phyloP scores from a whole-genome alignment of 2,329 filamentous ascomycete genomes.

The Hymenoscyphus linearis region DNA sequence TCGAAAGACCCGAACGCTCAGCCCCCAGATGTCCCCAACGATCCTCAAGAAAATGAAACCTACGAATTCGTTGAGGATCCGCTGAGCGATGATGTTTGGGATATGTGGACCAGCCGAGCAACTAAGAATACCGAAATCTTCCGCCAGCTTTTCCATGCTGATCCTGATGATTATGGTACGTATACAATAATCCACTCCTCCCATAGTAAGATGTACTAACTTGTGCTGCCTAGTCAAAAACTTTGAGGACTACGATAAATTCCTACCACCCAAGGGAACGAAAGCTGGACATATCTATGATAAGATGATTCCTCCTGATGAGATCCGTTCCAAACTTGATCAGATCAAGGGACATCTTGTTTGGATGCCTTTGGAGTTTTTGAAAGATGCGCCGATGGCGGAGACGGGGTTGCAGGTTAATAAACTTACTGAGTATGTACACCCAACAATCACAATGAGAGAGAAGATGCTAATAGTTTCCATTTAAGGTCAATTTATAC shows the following conservation, averaged over 20 bases:
- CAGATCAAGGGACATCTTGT: slow-evolving; percentile 84
- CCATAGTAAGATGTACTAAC: background rate
- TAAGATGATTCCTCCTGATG: slow-evolving; percentile 64
- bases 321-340: slow-evolving; percentile 71
- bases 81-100: slow-evolving; percentile 59
- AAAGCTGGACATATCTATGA: slow-evolving; percentile 87
- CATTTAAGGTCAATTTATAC: background rate
- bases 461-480: background rate
- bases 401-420: slow-evolving; percentile 53
- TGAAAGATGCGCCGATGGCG: slow-evolving; percentile 81
- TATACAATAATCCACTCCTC: slow-evolving; percentile 4
- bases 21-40: slow-evolving; percentile 65
- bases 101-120: slow-evolving; percentile 64
- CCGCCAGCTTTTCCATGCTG: slow-evolving; percentile 76
- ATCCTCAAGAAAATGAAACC: slow-evolving; percentile 56
- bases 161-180: slow-evolving; percentile 79
- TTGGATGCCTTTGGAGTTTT: slow-evolving; percentile 89
- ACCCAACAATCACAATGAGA: background rate
- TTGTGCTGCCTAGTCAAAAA: slow-evolving; percentile 58
- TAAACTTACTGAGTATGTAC: background rate
- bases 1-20: slow-evolving; percentile 65
- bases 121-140: slow-evolving; percentile 69
- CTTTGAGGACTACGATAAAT: slow-evolving; percentile 84
- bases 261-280: slow-evolving; percentile 62
- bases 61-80: slow-evolving; percentile 68